Conservation (phyloP, 768 basidiomycete genomes). For the Podaxis rugospora region DNA sequence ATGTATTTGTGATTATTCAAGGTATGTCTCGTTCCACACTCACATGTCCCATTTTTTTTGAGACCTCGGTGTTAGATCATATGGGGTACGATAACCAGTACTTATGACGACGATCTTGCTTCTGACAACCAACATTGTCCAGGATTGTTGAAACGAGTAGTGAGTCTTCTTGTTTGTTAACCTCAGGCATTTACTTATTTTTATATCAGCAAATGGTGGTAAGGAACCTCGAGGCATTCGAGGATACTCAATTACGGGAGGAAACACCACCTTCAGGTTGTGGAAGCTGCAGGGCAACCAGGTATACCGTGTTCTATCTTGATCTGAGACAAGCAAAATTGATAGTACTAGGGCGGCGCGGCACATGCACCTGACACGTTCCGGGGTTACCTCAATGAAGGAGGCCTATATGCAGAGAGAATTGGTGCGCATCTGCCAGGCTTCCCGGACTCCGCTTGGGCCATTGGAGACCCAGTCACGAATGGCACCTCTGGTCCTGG, state of each 20-base stretch:
- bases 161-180: conserved; percentile 18
- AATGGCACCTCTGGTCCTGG: conserved; percentile 61
- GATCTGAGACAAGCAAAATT: conserved; percentile 25
- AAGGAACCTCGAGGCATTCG: conserved; percentile 78
- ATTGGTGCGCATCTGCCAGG: conserved; percentile 74
- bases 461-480: conserved; percentile 56
- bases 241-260: conserved; percentile 65
- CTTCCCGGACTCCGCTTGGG: conserved; percentile 57
- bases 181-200: background rate
- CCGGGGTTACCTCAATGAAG: conserved; percentile 58
- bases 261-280: conserved; percentile 48
- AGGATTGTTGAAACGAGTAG: conserved; percentile 47
- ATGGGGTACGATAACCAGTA: conserved; percentile 33
- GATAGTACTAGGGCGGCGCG: conserved; percentile 25
- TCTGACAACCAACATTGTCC: background rate
- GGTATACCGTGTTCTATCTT: conserved; percentile 53
- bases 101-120: background rate
- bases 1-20: conserved; percentile 72
- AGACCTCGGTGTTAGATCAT: conserved; percentile 31
- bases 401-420: conserved; percentile 67
- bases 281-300: conserved; percentile 76
- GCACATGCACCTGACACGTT: conserved; percentile 50
- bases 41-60: background rate
- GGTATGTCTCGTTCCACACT: conserved; percentile 16
- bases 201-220: conserved; percentile 36